Percentiles rank a stretch among this genome's conserved stretches.
Evolutionary conservation across 1,284 basidiomycete genomes (phyloP).

Genomic region (Irpex sp.): DNA sequence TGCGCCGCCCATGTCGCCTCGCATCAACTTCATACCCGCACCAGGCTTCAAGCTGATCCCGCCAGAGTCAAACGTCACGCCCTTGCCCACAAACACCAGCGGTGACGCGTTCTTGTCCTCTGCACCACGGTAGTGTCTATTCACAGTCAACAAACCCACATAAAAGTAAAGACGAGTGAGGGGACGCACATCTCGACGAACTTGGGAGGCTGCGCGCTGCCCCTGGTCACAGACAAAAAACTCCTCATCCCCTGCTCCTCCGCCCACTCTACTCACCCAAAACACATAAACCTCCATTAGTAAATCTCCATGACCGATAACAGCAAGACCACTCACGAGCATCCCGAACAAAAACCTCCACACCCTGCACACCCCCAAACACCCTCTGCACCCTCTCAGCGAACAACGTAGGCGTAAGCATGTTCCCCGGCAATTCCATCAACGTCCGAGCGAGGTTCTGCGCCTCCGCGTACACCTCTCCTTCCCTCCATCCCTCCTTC

Average conservation of each 20-base stretch:
- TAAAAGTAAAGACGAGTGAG: background rate
- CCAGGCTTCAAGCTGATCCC: slow-evolving; percentile 83
- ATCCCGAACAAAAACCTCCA: slow-evolving; percentile 69
- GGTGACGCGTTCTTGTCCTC: slow-evolving; percentile 49
- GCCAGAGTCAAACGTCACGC: slow-evolving; percentile 86
- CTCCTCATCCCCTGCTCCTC: slow-evolving; percentile 79
- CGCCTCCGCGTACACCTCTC: slow-evolving; percentile 67
- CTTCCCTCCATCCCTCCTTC: slow-evolving; percentile 59
- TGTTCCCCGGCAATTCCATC: slow-evolving; percentile 81
- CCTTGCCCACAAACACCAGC: slow-evolving; percentile 82
- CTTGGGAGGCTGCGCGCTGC: slow-evolving; percentile 79
- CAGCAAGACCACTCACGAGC: slow-evolving; percentile 43
- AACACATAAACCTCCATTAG: background rate
- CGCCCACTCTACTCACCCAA: slow-evolving; percentile 56
- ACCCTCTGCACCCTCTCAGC: slow-evolving; percentile 65
- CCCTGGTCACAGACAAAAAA: slow-evolving; percentile 85
- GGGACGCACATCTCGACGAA: slow-evolving; percentile 75
- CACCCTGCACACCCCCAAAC: slow-evolving; percentile 64
- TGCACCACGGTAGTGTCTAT: slow-evolving; percentile 80
- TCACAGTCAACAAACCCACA: no score
- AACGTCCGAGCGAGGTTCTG: slow-evolving; percentile 87
- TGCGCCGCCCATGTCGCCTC: slow-evolving; percentile 85
- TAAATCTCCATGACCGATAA: no score
- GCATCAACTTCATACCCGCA: slow-evolving; percentile 76
- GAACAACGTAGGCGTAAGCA: slow-evolving; percentile 79